Evolutionary conservation across 1,284 basidiomycete species (phyloP), one percentile per base, ranked within the genome.

Genomic region (Tranzscheliella williamsii): DNA sequence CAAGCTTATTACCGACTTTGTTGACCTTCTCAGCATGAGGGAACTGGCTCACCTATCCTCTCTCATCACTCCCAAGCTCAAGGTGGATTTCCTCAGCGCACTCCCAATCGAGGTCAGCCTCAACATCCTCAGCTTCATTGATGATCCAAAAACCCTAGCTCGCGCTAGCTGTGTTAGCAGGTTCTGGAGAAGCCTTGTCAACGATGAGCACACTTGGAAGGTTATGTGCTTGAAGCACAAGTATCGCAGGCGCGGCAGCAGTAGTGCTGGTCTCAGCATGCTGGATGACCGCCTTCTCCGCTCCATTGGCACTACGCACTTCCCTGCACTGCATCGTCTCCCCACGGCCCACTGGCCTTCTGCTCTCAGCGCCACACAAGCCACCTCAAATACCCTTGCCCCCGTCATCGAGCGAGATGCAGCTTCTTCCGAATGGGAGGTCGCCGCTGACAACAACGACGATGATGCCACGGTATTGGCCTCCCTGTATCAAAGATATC

Each of bases 121-220:
- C 21, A 85, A 91, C 71, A 85, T 94, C 43, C 82, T 97, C 41
- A 80, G 82, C 65, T 94, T 87, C 77, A 82, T 97, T 38, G 87
- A 93, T 61, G 88, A 92, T 38, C 87, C 90, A 0, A 81, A 81
- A 37, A 87, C 89, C 0, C 84, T 97, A 5, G 82, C 85, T 0
- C 80, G 88, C 6, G 87, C 87, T 0, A 82, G 84, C 32, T 82
- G 84, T 38, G 93, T 96, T 21, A 89, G 86, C 64, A 82, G 82
- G 38, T 83, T 83, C 49, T 97, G 94, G 94, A 80, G 84, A 34
- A 80, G 79, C 9, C 83, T 97, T 4, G 82, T 88, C n/a, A 81
- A 83, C 45, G 91, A 94, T 72, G 91, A 95, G 65, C 83, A 82
- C 53, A 82, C 90, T 3, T 97, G 93, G 94, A 86, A 85, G 76